Conservation (phyloP, 2,329 filamentous ascomycete genomes). For the Phoma sp. region DNA sequence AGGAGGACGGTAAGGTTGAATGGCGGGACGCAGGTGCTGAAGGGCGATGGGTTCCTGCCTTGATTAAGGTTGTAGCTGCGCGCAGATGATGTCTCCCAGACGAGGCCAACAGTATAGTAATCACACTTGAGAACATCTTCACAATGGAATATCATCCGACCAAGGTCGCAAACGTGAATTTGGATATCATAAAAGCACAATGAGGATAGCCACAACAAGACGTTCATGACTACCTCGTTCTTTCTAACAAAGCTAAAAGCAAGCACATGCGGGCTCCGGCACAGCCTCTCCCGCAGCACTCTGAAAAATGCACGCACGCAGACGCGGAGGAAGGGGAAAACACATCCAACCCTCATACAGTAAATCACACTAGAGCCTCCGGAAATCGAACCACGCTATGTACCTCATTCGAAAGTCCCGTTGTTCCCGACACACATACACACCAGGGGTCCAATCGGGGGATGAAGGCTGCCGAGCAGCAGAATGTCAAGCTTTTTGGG, state of each 20-base stretch:
- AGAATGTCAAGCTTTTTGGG: background rate
- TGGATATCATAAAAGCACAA: slow-evolving; percentile 15
- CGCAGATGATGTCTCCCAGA: background rate
- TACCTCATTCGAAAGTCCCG: slow-evolving; percentile 1
- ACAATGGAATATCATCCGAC: background rate
- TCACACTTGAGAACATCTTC: too few relatives aligned
- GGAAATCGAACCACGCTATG: background rate
- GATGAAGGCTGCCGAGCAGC: background rate
- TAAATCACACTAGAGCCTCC: background rate
- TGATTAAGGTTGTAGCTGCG: background rate
- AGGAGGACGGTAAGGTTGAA: slow-evolving; percentile 12
- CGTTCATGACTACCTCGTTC: slow-evolving; percentile 5
- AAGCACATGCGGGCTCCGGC: slow-evolving; percentile 13
- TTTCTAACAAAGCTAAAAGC: slow-evolving; percentile 13
- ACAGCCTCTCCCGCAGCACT: slow-evolving; percentile 11
- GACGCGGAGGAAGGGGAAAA: background rate
- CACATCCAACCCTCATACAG: background rate
- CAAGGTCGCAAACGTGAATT: background rate
- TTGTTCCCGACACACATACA: background rate
- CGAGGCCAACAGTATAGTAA: background rate
- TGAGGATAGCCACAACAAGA: background rate
- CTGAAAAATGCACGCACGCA: slow-evolving; percentile 3
- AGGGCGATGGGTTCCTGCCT: background rate
- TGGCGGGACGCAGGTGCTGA: slow-evolving; percentile 10
- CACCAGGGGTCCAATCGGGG: slow-evolving; percentile 2